Conservation (phyloP, 2,329 filamentous ascomycete species). For the Blumeriella jaapii region DNA sequence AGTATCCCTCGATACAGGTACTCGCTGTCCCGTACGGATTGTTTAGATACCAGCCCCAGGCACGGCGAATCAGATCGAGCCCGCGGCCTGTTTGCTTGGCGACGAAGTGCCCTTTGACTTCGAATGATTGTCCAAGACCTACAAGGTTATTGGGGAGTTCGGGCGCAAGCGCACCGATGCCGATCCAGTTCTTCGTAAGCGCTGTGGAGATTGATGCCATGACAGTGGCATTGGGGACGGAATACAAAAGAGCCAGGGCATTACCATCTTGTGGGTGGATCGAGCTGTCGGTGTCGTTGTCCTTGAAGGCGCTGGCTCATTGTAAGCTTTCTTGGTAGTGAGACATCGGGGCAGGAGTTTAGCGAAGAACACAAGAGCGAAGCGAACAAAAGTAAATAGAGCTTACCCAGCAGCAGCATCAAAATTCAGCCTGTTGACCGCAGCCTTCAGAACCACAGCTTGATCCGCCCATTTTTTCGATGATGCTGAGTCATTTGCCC, state of each 20-base stretch:
- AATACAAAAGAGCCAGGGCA: slow-evolving; percentile 36
- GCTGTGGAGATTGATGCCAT: slow-evolving; percentile 29
- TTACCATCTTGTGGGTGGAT: slow-evolving; percentile 51
- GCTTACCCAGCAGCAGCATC: slow-evolving; percentile 17
- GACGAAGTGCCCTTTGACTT: slow-evolving; percentile 44
- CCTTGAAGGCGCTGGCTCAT: slow-evolving; percentile 23
- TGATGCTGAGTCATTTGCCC: slow-evolving; percentile 24
- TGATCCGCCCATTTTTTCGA: slow-evolving; percentile 10
- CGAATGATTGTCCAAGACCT: slow-evolving; percentile 46
- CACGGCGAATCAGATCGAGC: slow-evolving; percentile 41
- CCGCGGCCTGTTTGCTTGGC: slow-evolving; percentile 38
- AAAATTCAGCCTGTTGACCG: slow-evolving; percentile 17
- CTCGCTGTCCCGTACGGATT: slow-evolving; percentile 44
- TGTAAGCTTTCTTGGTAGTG: no score
- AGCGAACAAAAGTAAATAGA: not conserved
- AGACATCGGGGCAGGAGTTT: no score
- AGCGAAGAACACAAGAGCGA: not conserved
- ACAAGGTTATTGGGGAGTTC: slow-evolving; percentile 45
- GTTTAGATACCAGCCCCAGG: slow-evolving; percentile 51
- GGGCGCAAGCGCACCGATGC: slow-evolving; percentile 42
- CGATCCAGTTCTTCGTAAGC: slow-evolving; percentile 33
- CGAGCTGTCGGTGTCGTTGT: slow-evolving; percentile 36
- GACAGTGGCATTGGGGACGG: slow-evolving; percentile 15
- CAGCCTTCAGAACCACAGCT: slow-evolving; percentile 14
- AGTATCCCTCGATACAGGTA: slow-evolving; percentile 50